Evolutionary conservation across 2,329 filamentous ascomycete species (phyloP).

Genomic region (Alternaria alternata): DNA sequence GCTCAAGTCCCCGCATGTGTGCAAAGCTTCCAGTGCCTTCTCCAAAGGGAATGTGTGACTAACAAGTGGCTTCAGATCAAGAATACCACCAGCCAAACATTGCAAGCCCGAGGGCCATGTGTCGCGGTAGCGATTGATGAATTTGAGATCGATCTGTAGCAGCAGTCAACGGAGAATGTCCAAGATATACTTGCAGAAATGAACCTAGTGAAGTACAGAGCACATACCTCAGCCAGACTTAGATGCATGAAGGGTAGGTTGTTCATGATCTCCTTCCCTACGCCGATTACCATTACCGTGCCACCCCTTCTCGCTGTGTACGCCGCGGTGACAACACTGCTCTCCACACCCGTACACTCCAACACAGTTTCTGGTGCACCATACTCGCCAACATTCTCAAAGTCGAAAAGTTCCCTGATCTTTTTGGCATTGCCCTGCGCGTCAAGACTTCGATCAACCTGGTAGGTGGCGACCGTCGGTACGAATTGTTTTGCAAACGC

Average conservation of each 20-base stretch:
- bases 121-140: slow-evolving; percentile 75
- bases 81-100: slow-evolving; percentile 65
- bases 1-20: slow-evolving; percentile 60
- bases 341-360: slow-evolving; percentile 73
- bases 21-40: slow-evolving; percentile 65
- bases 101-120: slow-evolving; percentile 74
- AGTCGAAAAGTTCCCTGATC: slow-evolving; percentile 64
- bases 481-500: slow-evolving; percentile 67
- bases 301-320: slow-evolving; percentile 67
- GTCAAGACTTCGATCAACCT: slow-evolving; percentile 57
- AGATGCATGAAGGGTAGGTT: slow-evolving; percentile 73
- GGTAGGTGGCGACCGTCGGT: slow-evolving; percentile 63
- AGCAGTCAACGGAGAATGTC: background rate
- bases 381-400: slow-evolving; percentile 58
- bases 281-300: slow-evolving; percentile 69
- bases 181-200: too few species aligned
- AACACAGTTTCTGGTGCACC: slow-evolving; percentile 66
- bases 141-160: slow-evolving; percentile 68
- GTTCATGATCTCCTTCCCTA: slow-evolving; percentile 69
- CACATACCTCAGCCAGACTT: slow-evolving; percentile 64
- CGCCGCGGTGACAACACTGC: slow-evolving; percentile 66
- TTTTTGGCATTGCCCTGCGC: slow-evolving; percentile 60
- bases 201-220: background rate
- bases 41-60: slow-evolving; percentile 71
- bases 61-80: slow-evolving; percentile 69